Percentiles rank a stretch among this genome's conserved stretches.
Evolutionary conservation across 1,284 basidiomycete species (phyloP).

Genomic region (Calocybe gambosa): DNA sequence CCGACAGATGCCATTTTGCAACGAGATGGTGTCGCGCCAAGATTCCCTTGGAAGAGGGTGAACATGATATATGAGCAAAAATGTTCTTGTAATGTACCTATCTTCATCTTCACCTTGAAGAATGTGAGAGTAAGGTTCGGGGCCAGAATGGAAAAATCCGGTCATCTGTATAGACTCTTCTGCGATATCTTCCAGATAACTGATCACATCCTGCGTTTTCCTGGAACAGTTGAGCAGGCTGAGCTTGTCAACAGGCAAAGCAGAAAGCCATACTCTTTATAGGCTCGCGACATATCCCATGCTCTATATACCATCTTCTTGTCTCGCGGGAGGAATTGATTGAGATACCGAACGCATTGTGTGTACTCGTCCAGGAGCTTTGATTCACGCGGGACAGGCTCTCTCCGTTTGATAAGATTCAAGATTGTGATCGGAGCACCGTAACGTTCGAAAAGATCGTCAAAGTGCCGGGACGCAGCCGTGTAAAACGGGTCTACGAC

Average conservation of each 20-base stretch:
- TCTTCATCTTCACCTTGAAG: slow-evolving; percentile 36
- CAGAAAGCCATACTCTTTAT: slow-evolving; percentile 68
- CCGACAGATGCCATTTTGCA: slow-evolving; percentile 90
- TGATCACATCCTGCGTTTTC: slow-evolving; percentile 94
- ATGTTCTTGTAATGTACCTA: slow-evolving; percentile 26
- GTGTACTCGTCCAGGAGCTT: slow-evolving; percentile 91
- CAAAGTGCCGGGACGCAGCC: slow-evolving; percentile 91
- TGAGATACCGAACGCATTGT: slow-evolving; percentile 89
- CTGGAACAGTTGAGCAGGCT: slow-evolving; percentile 30
- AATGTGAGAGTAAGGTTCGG: slow-evolving; percentile 69
- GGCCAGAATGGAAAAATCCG: slow-evolving; percentile 89
- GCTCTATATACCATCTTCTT: slow-evolving; percentile 90
- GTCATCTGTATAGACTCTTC: slow-evolving; percentile 92
- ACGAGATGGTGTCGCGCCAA: slow-evolving; percentile 65
- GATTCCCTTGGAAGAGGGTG: slow-evolving; percentile 20
- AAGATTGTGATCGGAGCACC: slow-evolving; percentile 89
- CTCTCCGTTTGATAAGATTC: slow-evolving; percentile 90
- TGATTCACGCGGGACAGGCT: slow-evolving; percentile 84
- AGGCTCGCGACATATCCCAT: slow-evolving; percentile 95
- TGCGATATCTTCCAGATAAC: slow-evolving; percentile 91
- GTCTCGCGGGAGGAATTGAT: slow-evolving; percentile 86
- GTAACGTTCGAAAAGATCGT: slow-evolving; percentile 87
- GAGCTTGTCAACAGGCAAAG: not conserved
- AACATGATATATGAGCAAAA: not conserved
- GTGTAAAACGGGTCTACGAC: slow-evolving; percentile 96